These are phyloP conservation scores for Erysimum cheiri DNA, from an alignment of 441 rosid species.

Conservation along the genomic window DNA sequence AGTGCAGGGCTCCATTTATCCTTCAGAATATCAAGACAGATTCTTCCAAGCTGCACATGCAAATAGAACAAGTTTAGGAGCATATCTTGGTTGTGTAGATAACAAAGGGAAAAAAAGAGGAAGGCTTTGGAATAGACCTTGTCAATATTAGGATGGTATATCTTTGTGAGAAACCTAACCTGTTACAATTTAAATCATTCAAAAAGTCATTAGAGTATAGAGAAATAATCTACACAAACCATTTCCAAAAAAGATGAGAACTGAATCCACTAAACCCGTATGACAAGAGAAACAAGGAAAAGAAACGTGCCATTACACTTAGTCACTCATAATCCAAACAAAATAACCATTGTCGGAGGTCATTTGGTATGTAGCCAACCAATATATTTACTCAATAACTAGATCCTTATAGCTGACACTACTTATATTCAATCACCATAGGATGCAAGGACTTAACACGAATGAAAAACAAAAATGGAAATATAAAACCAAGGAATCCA, in stretches of 20 bases:
- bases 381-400: not conserved
- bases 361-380: not conserved
- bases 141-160: slow-evolving; percentile 85
- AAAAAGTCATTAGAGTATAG: not conserved
- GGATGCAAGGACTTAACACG: not conserved
- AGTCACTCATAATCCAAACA: not conserved
- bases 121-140: slow-evolving; percentile 38
- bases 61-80: slow-evolving; percentile 14
- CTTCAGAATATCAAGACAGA: slow-evolving; percentile 80
- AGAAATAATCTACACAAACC: slow-evolving; percentile 13
- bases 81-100: not conserved
- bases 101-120: not conserved
- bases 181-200: slow-evolving; percentile 44
- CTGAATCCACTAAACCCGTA: not conserved
- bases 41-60: slow-evolving; percentile 77
- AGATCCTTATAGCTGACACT: not conserved
- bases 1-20: slow-evolving; percentile 99
- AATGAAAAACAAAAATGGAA: slow-evolving; percentile 8
- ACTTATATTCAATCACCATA: not conserved
- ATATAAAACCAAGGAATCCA: not conserved
- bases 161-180: slow-evolving; percentile 98
- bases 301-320: not conserved
- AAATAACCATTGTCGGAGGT: not conserved
- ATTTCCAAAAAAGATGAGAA: not conserved
- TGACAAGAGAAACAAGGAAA: not conserved